Conservation (phyloP, 306 rosid genomes). For the Betula pendula region DNA sequence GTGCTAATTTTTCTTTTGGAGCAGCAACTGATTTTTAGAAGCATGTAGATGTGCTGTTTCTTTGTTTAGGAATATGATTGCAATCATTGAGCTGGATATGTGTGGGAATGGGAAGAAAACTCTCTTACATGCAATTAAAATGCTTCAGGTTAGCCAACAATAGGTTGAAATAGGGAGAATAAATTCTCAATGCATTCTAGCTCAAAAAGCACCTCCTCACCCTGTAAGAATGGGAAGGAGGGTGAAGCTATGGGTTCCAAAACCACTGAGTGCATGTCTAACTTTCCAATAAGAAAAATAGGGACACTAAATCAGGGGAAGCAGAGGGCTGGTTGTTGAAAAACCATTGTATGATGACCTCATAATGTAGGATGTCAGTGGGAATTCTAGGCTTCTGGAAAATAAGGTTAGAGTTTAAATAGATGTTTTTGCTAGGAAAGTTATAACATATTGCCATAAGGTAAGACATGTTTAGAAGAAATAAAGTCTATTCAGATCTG, state of each 20-base stretch:
- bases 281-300: no score
- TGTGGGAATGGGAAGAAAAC: background rate
- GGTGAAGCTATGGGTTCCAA: no score
- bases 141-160: background rate
- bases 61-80: background rate
- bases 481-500: background rate
- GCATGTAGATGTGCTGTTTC: background rate
- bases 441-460: background rate
- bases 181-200: background rate
- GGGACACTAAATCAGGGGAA: no score
- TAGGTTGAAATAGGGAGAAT: conserved; percentile 7
- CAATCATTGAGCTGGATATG: background rate
- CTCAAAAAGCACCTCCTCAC: background rate
- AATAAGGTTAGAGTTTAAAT: background rate
- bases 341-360: no score
- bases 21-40: background rate
- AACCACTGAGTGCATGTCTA: no score
- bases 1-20: background rate
- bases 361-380: background rate
- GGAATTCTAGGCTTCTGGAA: background rate
- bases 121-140: background rate
- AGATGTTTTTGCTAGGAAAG: background rate
- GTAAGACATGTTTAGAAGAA: background rate
- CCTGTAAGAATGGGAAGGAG: background rate
- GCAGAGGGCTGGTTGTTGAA: no score